Percentiles rank a stretch among this genome's conserved stretches.
These are phyloP conservation scores for Penicillium odoratum DNA, from an alignment of 495 filamentous ascomycete genomes.

Conservation along the genomic window DNA sequence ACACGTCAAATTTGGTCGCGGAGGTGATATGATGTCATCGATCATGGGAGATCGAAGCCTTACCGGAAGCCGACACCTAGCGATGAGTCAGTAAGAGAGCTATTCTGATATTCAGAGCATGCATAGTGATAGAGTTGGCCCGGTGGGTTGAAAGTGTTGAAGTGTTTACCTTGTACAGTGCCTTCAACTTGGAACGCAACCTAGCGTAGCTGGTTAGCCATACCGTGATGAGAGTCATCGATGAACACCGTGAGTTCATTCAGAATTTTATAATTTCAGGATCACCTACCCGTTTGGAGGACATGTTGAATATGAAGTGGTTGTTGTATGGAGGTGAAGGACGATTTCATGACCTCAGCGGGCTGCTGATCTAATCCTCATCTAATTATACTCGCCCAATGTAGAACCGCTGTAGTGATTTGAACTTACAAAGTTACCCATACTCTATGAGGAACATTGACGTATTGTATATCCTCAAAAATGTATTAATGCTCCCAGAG, in stretches of 20 bases:
- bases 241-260: background rate
- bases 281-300: slow-evolving; percentile 19
- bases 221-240: background rate
- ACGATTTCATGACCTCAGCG: background rate
- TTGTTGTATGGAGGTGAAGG: background rate
- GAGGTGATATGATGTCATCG: slow-evolving; percentile 23
- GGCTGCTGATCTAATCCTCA: slow-evolving; percentile 7
- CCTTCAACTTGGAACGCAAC: slow-evolving; percentile 54
- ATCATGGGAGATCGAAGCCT: slow-evolving; percentile 1
- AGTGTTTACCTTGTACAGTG: slow-evolving; percentile 47
- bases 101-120: background rate
- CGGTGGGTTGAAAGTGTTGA: background rate
- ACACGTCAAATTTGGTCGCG: slow-evolving; percentile 2
- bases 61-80: slow-evolving; percentile 75
- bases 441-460: background rate
- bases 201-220: slow-evolving; percentile 24
- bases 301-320: slow-evolving; percentile 13
- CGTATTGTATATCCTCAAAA: background rate
- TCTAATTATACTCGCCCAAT: background rate
- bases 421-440: background rate
- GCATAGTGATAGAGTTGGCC: background rate
- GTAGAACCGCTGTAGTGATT: background rate
- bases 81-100: background rate
- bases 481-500: background rate
- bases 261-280: background rate